Evolutionary conservation across 2,329 filamentous ascomycete genomes (phyloP).

Genomic region (Trichoderma atroviride): DNA sequence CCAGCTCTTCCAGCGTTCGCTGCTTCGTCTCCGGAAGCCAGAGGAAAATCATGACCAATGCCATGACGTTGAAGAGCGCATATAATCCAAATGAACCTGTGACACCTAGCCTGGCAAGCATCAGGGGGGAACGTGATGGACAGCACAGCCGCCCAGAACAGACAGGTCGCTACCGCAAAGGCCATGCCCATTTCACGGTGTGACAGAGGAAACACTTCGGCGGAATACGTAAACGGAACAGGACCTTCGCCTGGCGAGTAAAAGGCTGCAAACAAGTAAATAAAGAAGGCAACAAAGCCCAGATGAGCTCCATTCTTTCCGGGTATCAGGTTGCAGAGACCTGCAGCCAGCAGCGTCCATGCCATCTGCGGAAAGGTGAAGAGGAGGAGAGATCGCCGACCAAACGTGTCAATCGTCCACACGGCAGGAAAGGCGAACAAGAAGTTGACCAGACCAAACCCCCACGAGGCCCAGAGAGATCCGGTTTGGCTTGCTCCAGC

Average conservation of each 20-base stretch:
- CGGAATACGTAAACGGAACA: conserved; percentile 69
- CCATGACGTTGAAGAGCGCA: conserved; percentile 57
- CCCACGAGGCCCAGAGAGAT: conserved; percentile 62
- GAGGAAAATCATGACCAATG: conserved; percentile 59
- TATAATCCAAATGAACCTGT: conserved; percentile 59
- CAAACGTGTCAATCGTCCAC: conserved; percentile 62
- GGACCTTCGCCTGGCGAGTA: conserved; percentile 62
- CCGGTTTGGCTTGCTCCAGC: conserved; percentile 58
- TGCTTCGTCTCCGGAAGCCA: conserved; percentile 63
- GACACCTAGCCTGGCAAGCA: conserved; percentile 50
- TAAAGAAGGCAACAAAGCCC: conserved; percentile 57
- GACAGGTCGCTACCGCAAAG: conserved; percentile 67
- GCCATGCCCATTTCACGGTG: conserved; percentile 74
- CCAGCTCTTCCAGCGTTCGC: conserved; percentile 56
- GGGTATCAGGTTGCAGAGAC: conserved; percentile 57
- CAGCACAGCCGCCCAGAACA: conserved; percentile 62
- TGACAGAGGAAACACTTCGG: conserved; percentile 70
- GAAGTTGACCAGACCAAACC: conserved; percentile 62
- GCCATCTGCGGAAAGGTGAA: conserved; percentile 49
- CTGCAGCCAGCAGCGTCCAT: conserved; percentile 44
- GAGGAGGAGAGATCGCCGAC: conserved; percentile 53
- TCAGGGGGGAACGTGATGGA: conserved; percentile 66
- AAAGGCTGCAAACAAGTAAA: conserved; percentile 58
- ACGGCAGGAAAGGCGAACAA: conserved; percentile 61
- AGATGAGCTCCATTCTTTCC: conserved; percentile 38